These are phyloP conservation scores for Linnemannia zychae DNA, from an alignment of 192 early-diverging fungal species.

Conservation along the genomic window DNA sequence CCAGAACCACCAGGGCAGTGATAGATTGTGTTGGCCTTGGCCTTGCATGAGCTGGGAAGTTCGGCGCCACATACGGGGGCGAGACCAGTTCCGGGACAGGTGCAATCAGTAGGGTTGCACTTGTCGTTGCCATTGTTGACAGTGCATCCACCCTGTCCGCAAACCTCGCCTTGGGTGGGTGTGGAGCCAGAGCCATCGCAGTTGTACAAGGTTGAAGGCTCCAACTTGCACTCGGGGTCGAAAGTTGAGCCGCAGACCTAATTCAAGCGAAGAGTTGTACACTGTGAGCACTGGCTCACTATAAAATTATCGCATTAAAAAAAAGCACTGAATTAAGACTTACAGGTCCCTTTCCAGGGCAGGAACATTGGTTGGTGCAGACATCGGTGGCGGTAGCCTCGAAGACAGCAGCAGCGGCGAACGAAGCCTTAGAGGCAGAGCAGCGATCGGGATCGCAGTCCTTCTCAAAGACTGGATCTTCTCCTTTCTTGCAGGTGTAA, in stretches of 20 bases:
- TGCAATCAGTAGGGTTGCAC: not conserved
- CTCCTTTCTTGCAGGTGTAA: not conserved
- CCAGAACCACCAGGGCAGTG: not conserved
- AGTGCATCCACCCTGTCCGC: not conserved
- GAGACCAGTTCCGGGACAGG: slow-evolving; percentile 10
- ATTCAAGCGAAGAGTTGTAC: too few relatives aligned
- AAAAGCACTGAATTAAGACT: not conserved
- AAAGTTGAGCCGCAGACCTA: slow-evolving; percentile 17
- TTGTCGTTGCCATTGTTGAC: slow-evolving; percentile 6
- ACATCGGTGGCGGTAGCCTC: not conserved
- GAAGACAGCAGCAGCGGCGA: not conserved
- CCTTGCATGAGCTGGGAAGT: not conserved
- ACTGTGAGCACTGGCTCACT: too few relatives aligned
- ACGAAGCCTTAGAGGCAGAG: not conserved
- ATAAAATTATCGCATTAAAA: too few relatives aligned
- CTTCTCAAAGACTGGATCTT: not conserved
- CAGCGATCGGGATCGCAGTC: not conserved
- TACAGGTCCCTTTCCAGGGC: not conserved
- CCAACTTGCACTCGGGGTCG: not conserved
- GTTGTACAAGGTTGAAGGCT: not conserved
- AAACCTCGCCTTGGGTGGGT: not conserved
- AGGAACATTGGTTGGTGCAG: not conserved
- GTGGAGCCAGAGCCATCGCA: not conserved
- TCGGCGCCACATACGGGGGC: not conserved
- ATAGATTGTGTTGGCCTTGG: not conserved